These are phyloP conservation scores for Posidonia australis DNA, from an alignment of 106 monocot species.

Conservation along the genomic window DNA sequence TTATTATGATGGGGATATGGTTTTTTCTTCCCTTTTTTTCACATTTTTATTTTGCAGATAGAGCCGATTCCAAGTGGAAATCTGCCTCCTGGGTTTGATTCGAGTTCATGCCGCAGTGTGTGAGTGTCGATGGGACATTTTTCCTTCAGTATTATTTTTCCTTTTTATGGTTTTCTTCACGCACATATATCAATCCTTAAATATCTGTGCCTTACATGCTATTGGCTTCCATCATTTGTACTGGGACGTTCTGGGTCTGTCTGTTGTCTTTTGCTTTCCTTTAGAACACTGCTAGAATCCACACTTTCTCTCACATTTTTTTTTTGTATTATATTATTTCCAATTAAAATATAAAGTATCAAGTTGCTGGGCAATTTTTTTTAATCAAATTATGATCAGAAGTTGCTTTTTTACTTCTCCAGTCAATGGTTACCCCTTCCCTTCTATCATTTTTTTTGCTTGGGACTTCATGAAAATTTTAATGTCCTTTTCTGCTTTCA, in stretches of 20 bases:
- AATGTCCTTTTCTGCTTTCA: neutral
- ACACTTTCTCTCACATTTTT: no score
- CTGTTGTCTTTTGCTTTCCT: no score
- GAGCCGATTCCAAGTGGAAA: constrained; percentile 94
- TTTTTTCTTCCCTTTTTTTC: constrained; percentile 32
- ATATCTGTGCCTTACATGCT: neutral
- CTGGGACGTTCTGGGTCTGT: no score
- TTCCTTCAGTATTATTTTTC: neutral
- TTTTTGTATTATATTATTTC: no score
- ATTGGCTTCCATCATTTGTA: neutral
- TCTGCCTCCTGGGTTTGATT: constrained; percentile 91
- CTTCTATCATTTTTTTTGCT: neutral
- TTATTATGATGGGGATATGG: neutral
- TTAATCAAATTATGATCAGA: no score
- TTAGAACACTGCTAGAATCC: no score
- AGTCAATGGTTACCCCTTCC: no score
- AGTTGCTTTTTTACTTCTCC: no score
- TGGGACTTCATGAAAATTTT: no score
- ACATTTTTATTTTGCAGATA: constrained; percentile 69
- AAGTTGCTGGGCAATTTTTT: no score
- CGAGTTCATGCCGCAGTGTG: constrained; percentile 45
- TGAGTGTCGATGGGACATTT: constrained; percentile 29
- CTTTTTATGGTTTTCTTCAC: neutral
- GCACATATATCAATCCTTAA: neutral
- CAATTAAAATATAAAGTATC: no score